A percentile compares a stretch with the other conserved stretches of the same genome.
phyloP scores from a whole-genome alignment of 2,329 filamentous ascomycete species.

The Plectosphaerella plurivora region DNA sequence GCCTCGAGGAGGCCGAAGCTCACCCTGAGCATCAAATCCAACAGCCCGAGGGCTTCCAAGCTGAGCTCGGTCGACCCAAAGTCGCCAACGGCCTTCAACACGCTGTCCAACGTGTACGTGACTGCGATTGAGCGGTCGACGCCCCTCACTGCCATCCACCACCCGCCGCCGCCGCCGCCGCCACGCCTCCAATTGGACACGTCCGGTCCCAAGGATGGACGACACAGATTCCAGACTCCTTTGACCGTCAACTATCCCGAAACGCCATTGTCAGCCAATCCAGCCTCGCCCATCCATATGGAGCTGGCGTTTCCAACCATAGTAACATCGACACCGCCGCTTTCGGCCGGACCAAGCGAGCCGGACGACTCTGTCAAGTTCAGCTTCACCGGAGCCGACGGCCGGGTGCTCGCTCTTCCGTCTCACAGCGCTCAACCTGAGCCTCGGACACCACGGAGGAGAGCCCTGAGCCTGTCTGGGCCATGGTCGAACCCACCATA shows the following conservation, averaged over 20 bases:
- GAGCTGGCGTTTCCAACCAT: slow-evolving; percentile 47
- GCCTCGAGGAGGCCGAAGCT: slow-evolving; percentile 48
- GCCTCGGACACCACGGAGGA: slow-evolving; percentile 31
- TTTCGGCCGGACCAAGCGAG: slow-evolving; percentile 50
- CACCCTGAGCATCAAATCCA: slow-evolving; percentile 49
- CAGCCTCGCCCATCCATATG: slow-evolving; percentile 41
- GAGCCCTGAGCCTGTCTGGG: slow-evolving; percentile 23
- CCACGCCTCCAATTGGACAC: slow-evolving; percentile 32
- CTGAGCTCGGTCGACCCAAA: slow-evolving; percentile 47
- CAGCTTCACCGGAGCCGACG: slow-evolving; percentile 36
- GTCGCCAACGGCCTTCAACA: slow-evolving; percentile 62
- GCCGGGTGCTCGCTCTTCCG: slow-evolving; percentile 11
- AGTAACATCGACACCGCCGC: slow-evolving; percentile 56
- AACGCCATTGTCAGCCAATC: slow-evolving; percentile 48
- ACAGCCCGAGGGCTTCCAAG: slow-evolving; percentile 34
- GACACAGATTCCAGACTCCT: slow-evolving; percentile 34
- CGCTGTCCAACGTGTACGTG: slow-evolving; percentile 60
- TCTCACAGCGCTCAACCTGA: slow-evolving; percentile 2
- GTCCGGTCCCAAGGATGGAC: slow-evolving; percentile 23
- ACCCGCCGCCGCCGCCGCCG: slow-evolving; percentile 21
- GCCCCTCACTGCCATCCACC: slow-evolving; percentile 44
- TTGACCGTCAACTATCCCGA: slow-evolving; percentile 44
- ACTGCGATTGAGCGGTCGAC: slow-evolving; percentile 58
- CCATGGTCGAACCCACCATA: slow-evolving; percentile 42
- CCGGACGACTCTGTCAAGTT: slow-evolving; percentile 36